Conservation (phyloP, 2,329 filamentous ascomycete genomes). For the Diaporthe vaccinii region DNA sequence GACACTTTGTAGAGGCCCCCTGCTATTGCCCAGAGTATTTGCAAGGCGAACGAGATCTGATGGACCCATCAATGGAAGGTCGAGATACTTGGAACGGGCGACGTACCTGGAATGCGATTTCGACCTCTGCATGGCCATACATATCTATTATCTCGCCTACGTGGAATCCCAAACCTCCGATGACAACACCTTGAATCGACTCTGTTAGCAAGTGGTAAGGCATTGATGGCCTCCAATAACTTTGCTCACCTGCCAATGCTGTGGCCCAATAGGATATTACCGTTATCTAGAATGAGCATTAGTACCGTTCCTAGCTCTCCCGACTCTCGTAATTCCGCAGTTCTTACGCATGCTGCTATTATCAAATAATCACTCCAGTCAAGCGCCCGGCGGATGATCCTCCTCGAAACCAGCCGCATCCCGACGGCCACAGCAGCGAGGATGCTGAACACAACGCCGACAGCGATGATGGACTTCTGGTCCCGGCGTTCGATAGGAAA, state of each 20-base stretch:
- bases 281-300: not conserved
- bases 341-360: slow-evolving; percentile 14
- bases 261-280: slow-evolving; percentile 27
- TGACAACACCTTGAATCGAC: not conserved
- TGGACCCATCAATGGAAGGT: not conserved
- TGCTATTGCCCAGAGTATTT: slow-evolving; percentile 24
- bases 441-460: slow-evolving; percentile 16
- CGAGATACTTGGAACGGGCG: not conserved
- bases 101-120: slow-evolving; percentile 8
- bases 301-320: not conserved
- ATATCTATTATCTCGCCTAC: slow-evolving; percentile 22
- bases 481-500: slow-evolving; percentile 20
- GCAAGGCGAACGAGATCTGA: slow-evolving; percentile 26
- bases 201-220: not conserved
- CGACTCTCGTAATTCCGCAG: fast-evolving
- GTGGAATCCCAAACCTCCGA: slow-evolving; percentile 10
- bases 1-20: slow-evolving; percentile 27
- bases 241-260: slow-evolving; percentile 16
- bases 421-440: slow-evolving; percentile 19
- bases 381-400: not conserved
- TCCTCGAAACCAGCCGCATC: slow-evolving; percentile 25
- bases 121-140: slow-evolving; percentile 13
- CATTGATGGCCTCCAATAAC: fast-evolving
- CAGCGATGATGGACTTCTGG: slow-evolving; percentile 16
- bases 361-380: slow-evolving; percentile 26